Evolutionary conservation across 371 early-diverging fungal species (phyloP).

Genomic region (Nosema muscidifuracis): DNA sequence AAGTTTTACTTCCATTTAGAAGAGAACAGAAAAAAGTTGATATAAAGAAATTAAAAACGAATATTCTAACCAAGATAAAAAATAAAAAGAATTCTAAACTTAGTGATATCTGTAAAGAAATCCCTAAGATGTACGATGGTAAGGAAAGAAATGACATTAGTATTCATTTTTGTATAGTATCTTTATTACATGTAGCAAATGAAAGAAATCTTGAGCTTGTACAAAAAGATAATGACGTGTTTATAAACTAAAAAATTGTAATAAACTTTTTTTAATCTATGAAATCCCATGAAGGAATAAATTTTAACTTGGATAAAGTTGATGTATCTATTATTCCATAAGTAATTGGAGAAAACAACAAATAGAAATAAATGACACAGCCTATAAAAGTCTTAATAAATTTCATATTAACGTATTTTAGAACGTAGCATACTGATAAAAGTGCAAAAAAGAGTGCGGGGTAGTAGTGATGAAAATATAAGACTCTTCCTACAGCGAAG

Average conservation of each 20-base stretch:
- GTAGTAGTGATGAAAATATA: constrained; percentile 93
- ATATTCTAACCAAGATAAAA: constrained; percentile 23
- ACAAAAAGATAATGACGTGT: constrained; percentile 1
- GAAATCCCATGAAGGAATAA: constrained; percentile 53
- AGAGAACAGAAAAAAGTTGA: constrained; percentile 52
- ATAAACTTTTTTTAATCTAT: constrained; percentile 16
- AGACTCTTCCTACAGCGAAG: constrained; percentile 78
- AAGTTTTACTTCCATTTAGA: constrained; percentile 3
- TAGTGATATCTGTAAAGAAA: constrained; percentile 13
- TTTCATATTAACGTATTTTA: background rate
- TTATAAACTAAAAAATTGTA: background rate
- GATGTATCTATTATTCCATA: constrained; percentile 47
- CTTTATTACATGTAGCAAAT: constrained; percentile 62
- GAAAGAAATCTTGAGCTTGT: constrained; percentile 50
- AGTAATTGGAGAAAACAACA: constrained; percentile 45
- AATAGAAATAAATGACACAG: constrained; percentile 10
- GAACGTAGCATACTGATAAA: constrained; percentile 24
- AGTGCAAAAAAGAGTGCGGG: constrained; percentile 85
- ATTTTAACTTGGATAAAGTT: constrained; percentile 23
- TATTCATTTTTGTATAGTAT: constrained; percentile 60
- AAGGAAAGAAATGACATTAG: constrained; percentile 59
- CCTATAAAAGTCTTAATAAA: constrained; percentile 20
- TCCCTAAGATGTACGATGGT: constrained; percentile 27
- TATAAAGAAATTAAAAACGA: constrained; percentile 49
- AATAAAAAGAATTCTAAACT: constrained; percentile 3